Conservation (phyloP, 805 yeast genomes). For the Spathaspora boniae region DNA sequence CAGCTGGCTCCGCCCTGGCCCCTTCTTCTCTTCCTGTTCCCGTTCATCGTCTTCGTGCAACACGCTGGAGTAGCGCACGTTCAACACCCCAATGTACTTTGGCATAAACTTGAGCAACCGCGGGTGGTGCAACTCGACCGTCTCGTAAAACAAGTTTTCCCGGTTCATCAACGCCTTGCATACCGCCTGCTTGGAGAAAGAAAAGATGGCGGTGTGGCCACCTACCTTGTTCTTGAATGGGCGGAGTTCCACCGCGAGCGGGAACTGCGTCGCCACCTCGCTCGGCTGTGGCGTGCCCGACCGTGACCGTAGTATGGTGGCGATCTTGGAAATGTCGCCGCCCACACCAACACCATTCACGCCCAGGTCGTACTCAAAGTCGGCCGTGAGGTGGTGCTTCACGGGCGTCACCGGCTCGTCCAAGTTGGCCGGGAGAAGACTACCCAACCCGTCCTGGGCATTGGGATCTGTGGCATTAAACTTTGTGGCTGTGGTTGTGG, state of each 20-base stretch:
- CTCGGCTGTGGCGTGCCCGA: conserved; percentile 4
- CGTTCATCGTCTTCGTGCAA: conserved; percentile 22
- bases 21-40: background rate
- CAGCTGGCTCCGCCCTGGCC: background rate
- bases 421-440: conserved; percentile 1
- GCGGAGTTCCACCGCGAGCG: conserved; percentile 80
- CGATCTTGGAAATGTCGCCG: conserved; percentile 28
- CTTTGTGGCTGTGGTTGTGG: too few species aligned
- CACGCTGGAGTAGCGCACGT: conserved; percentile 73
- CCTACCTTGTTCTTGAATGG: conserved; percentile 96
- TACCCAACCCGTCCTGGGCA: background rate
- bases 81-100: conserved; percentile 86
- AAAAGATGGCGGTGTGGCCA: conserved; percentile 95
- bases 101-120: conserved; percentile 87
- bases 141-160: conserved; percentile 90
- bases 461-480: too few species aligned
- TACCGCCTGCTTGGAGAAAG: conserved; percentile 87
- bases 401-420: conserved; percentile 6
- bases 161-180: conserved; percentile 90
- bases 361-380: conserved; percentile 44
- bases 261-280: conserved; percentile 28
- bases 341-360: too few species aligned
- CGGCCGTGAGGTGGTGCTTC: conserved; percentile 45
- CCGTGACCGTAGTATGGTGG: background rate
- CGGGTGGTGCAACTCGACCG: conserved; percentile 73